A percentile compares a stretch with the other conserved stretches of the same genome.
phyloP scores from a whole-genome alignment of 2,329 filamentous ascomycete species.

The Sporothrix sp. region DNA sequence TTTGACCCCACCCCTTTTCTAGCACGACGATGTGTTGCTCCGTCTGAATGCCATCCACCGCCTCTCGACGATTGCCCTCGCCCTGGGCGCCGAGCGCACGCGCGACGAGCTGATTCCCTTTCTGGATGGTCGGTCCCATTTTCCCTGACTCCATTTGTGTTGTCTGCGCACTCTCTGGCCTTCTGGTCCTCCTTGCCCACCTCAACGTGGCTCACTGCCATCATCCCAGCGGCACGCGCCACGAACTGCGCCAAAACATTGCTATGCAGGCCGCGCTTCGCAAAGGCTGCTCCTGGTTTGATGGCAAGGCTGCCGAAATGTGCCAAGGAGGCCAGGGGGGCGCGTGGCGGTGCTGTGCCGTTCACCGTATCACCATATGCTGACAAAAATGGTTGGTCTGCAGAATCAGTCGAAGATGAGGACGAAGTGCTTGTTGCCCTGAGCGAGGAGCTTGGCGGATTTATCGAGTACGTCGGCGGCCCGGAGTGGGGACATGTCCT shows the following conservation, averaged over 20 bases:
- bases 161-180: background rate
- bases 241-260: background rate
- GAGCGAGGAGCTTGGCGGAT: constrained; percentile 91
- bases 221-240: background rate
- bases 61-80: constrained; percentile 94
- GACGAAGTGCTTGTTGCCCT: constrained; percentile 95
- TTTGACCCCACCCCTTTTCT: constrained; percentile 15
- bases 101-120: constrained; percentile 98
- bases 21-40: constrained; percentile 98
- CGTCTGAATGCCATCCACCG: constrained; percentile 97
- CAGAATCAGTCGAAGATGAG: constrained; percentile 98
- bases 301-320: background rate
- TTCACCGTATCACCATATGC: no score
- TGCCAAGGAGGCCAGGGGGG: background rate
- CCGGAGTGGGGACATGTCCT: constrained; percentile 91
- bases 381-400: constrained; percentile 11
- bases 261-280: no score
- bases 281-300: no score
- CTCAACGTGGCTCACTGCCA: no score
- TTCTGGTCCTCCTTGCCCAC: background rate
- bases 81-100: constrained; percentile 89
- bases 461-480: constrained; percentile 96
- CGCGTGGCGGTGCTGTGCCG: no score
- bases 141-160: constrained; percentile 1
- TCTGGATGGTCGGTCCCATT: constrained; percentile 69